Conservation (phyloP, 2,329 filamentous ascomycete genomes). For the Fusarium coffeatum region DNA sequence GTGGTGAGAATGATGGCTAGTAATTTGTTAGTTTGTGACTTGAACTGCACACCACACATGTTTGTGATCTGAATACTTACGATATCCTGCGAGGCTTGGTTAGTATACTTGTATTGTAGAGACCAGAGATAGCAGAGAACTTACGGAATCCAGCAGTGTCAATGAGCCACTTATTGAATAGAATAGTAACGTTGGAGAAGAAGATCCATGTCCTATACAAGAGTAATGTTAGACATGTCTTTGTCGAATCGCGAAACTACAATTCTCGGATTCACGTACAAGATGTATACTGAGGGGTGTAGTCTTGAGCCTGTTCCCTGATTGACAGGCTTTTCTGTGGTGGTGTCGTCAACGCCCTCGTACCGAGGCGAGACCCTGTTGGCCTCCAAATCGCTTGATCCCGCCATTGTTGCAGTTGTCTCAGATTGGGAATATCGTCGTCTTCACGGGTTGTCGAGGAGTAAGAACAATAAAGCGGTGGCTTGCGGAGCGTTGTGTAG, state of each 20-base stretch:
- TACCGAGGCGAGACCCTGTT: slow-evolving; percentile 8
- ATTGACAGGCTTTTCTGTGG: slow-evolving; percentile 47
- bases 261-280: slow-evolving; percentile 38
- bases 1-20: slow-evolving; percentile 70
- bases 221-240: slow-evolving; percentile 19
- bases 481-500: slow-evolving; percentile 6
- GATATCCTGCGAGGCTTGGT: slow-evolving; percentile 47
- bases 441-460: slow-evolving; percentile 1
- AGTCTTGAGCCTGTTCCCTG: slow-evolving; percentile 30
- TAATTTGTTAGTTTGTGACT: slow-evolving; percentile 20
- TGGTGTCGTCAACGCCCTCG: not conserved
- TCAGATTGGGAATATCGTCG: slow-evolving; percentile 1
- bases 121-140: slow-evolving; percentile 49
- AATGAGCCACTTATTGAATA: slow-evolving; percentile 94
- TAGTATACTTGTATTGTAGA: slow-evolving; percentile 3
- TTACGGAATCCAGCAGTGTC: slow-evolving; percentile 79
- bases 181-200: slow-evolving; percentile 84
- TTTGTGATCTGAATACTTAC: slow-evolving; percentile 41
- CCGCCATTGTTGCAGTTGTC: slow-evolving; percentile 24
- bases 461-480: slow-evolving; percentile 3
- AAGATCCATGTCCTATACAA: slow-evolving; percentile 77
- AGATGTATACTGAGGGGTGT: slow-evolving; percentile 52
- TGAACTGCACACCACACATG: not conserved
- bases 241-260: not conserved
- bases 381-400: slow-evolving; percentile 27